These are phyloP conservation scores for Cyclocybe aegerita DNA, from an alignment of 768 basidiomycete genomes.

Conservation along the genomic window DNA sequence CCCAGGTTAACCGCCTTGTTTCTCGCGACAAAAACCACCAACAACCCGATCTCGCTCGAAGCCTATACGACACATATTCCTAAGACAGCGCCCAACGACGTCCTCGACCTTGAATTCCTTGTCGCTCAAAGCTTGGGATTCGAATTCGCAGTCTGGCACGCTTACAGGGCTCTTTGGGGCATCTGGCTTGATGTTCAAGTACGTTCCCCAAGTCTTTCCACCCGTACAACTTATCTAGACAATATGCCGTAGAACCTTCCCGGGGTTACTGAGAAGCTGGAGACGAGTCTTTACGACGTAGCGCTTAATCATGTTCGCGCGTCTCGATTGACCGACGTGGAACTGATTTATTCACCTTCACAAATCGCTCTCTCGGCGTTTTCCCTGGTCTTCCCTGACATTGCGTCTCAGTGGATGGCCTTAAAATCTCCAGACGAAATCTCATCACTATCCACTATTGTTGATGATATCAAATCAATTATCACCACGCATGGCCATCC, in stretches of 20 bases:
- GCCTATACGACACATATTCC: slow-evolving; percentile 82
- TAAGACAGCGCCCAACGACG: slow-evolving; percentile 76
- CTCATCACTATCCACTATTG: slow-evolving; percentile 22
- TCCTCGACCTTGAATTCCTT: slow-evolving; percentile 93
- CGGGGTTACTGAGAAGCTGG: slow-evolving; percentile 43
- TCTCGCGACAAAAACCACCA: slow-evolving; percentile 97
- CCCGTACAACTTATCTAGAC: too few relatives aligned
- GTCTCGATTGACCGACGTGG: slow-evolving; percentile 89
- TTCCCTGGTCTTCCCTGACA: slow-evolving; percentile 58
- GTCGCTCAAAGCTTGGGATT: slow-evolving; percentile 93
- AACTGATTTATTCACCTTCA: slow-evolving; percentile 89
- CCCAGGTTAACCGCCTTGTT: slow-evolving; percentile 92
- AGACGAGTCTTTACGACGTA: slow-evolving; percentile 58
- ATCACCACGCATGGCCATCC: slow-evolving; percentile 55
- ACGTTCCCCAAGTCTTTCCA: slow-evolving; percentile 10
- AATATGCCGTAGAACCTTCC: slow-evolving; percentile 44
- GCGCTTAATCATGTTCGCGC: slow-evolving; percentile 68
- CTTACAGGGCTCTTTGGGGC: slow-evolving; percentile 86
- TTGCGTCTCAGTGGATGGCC: slow-evolving; percentile 61
- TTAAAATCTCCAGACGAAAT: slow-evolving; percentile 27
- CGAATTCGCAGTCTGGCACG: slow-evolving; percentile 93
- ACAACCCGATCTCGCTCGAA: slow-evolving; percentile 87
- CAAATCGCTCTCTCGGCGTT: slow-evolving; percentile 89
- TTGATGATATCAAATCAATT: slow-evolving; percentile 55
- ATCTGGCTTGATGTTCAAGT: slow-evolving; percentile 89